phyloP scores from a whole-genome alignment of 352 stramenopile species.

The Pythium sukuiense region DNA sequence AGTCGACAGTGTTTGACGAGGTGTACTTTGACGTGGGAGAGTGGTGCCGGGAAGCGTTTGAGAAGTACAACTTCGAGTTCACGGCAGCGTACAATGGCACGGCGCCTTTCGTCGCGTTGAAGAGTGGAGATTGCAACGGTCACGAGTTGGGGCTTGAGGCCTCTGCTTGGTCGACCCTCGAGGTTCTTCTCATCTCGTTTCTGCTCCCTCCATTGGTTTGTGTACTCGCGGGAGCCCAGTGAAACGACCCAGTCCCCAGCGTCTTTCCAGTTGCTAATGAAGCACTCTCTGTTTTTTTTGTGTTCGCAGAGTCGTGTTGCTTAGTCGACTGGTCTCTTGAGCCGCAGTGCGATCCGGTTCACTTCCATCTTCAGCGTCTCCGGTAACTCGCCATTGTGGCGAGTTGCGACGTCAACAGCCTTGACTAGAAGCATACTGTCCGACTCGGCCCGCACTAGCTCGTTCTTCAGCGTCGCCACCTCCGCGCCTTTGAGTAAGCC shows the following conservation, averaged over 20 bases:
- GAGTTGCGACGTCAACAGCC: constrained; percentile 56
- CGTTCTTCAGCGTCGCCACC: constrained; percentile 49
- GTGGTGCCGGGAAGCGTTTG: neutral
- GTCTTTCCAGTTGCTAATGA: too few species aligned
- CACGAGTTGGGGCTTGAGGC: too few species aligned
- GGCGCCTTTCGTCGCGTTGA: neutral
- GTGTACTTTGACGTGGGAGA: neutral
- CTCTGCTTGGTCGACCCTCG: neutral
- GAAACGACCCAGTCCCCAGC: too few species aligned
- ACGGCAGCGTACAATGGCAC: neutral
- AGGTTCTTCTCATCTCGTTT: too few species aligned
- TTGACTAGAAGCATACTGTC: constrained; percentile 68
- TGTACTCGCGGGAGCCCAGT: too few species aligned
- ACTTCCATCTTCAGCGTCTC: constrained; percentile 54
- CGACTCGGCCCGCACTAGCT: constrained; percentile 57
- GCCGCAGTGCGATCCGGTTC: constrained; percentile 47
- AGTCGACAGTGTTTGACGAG: neutral
- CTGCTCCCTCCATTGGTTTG: too few species aligned
- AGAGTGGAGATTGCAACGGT: neutral
- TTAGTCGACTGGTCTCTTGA: constrained; percentile 15
- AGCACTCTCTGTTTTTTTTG: neutral
- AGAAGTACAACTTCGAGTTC: neutral
- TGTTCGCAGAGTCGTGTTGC: neutral
- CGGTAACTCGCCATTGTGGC: constrained; percentile 55
- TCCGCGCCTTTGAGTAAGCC: constrained; percentile 41